Percentiles rank a stretch among this genome's conserved stretches.
phyloP scores from a whole-genome alignment of 371 early-diverging fungal genomes.

The Actinomucor elegans region DNA sequence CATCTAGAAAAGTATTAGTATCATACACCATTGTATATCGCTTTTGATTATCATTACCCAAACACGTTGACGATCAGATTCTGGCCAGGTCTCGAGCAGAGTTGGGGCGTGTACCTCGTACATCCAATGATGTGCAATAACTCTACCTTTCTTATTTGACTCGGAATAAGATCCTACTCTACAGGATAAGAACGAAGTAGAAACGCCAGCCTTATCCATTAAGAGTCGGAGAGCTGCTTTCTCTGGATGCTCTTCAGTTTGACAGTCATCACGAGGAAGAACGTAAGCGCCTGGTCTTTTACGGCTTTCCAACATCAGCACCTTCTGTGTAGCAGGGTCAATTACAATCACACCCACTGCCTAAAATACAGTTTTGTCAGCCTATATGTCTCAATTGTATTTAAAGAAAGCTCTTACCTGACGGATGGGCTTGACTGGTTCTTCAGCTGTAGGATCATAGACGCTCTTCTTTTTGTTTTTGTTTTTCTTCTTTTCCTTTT shows the following conservation, averaged over 20 bases:
- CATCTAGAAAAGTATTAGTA: constrained; percentile 13
- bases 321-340: constrained; percentile 24
- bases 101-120: constrained; percentile 37
- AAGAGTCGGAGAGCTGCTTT: constrained; percentile 41
- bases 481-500: constrained; percentile 9
- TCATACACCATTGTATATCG: neutral
- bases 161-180: constrained; percentile 42
- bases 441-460: neutral
- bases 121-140: constrained; percentile 45
- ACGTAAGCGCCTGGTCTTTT: constrained; percentile 40
- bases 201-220: constrained; percentile 33
- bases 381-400: neutral
- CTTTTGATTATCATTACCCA: constrained; percentile 24
- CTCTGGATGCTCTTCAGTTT: constrained; percentile 30
- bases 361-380: too few relatives aligned
- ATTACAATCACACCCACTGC: constrained; percentile 40
- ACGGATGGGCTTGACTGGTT: constrained; percentile 17
- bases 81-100: constrained; percentile 26
- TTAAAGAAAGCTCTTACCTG: too few relatives aligned
- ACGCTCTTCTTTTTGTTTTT: constrained; percentile 13
- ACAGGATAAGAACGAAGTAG: constrained; percentile 10
- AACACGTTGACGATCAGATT: constrained; percentile 25
- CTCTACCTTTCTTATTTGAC: constrained; percentile 44
- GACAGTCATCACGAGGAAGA: constrained; percentile 41
- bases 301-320: constrained; percentile 33